Conservation (phyloP, 2,329 filamentous ascomycete genomes). For the Cladobotryum mycophilum region DNA sequence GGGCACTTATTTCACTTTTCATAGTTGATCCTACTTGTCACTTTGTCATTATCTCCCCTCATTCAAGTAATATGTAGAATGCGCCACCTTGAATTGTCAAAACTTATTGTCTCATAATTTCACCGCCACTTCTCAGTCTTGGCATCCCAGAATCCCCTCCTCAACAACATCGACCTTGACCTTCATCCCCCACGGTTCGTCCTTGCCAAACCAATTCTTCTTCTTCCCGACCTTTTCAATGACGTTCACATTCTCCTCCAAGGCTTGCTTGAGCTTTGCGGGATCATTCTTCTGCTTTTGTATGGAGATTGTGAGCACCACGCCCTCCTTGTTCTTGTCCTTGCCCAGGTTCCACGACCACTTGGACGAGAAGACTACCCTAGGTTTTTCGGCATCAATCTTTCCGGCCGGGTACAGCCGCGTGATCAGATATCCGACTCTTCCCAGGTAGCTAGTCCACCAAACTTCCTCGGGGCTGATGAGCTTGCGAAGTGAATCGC, state of each 20-base stretch:
- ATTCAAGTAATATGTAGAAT: too few species aligned
- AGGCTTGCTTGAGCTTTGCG: slow-evolving; percentile 33
- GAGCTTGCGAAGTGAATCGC: slow-evolving; percentile 45
- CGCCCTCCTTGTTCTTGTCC: slow-evolving; percentile 30
- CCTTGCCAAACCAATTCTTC: slow-evolving; percentile 44
- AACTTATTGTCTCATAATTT: too few species aligned
- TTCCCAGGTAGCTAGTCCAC: slow-evolving; percentile 61
- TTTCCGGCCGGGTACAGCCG: slow-evolving; percentile 56
- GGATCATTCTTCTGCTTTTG: slow-evolving; percentile 31
- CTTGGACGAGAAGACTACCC: slow-evolving; percentile 33
- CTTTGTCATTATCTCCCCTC: too few species aligned
- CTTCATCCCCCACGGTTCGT: slow-evolving; percentile 32
- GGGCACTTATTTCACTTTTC: too few species aligned
- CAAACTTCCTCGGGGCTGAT: slow-evolving; percentile 50
- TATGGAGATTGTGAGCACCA: slow-evolving; percentile 39
- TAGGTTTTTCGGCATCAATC: slow-evolving; percentile 31
- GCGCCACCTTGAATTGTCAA: too few species aligned
- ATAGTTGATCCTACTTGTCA: too few species aligned
- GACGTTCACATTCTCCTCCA: slow-evolving; percentile 33
- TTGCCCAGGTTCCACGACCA: slow-evolving; percentile 38
- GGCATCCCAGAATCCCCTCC: slow-evolving; percentile 21
- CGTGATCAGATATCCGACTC: slow-evolving; percentile 51
- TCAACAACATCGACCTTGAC: slow-evolving; percentile 29
- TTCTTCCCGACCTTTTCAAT: slow-evolving; percentile 53
- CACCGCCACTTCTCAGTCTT: background rate